Percentiles rank a stretch among this genome's conserved stretches.
Evolutionary conservation across 305 asterid species (phyloP).

Genomic region (Ilex paraguariensis): DNA sequence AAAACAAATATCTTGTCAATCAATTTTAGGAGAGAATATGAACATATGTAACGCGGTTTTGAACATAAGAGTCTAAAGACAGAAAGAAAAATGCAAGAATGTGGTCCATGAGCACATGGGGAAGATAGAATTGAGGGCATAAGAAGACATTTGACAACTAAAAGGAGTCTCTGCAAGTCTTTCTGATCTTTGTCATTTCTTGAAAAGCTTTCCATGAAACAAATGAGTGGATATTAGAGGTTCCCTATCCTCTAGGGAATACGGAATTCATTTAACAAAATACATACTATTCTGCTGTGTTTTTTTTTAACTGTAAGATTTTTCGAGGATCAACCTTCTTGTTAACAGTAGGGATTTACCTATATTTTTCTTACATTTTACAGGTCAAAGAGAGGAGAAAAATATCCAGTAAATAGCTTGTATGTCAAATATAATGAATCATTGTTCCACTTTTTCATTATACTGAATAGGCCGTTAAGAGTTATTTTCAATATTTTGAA

Average conservation of each 20-base stretch:
- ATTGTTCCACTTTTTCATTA: too few relatives aligned
- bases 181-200: constrained; percentile 8
- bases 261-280: neutral
- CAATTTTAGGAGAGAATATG: neutral
- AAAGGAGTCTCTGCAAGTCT: constrained; percentile 18
- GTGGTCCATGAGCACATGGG: constrained; percentile 19
- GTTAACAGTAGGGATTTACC: too few relatives aligned
- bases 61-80: neutral
- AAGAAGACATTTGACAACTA: constrained; percentile 27
- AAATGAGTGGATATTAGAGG: constrained; percentile 34
- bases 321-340: too few relatives aligned
- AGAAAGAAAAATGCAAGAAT: constrained; percentile 14
- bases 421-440: too few relatives aligned
- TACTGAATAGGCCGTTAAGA: too few relatives aligned
- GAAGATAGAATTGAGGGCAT: constrained; percentile 11
- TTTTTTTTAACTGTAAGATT: too few relatives aligned
- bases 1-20: neutral
- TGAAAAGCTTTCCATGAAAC: constrained; percentile 9
- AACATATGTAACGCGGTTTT: too few relatives aligned
- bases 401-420: too few relatives aligned
- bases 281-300: too few relatives aligned
- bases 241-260: constrained; percentile 41
- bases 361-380: too few relatives aligned
- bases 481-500: too few relatives aligned
- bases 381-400: too few relatives aligned